Evolutionary conservation across 148 eudicot genomes (phyloP).

Genomic region (Mesembryanthemum crystallinum): DNA sequence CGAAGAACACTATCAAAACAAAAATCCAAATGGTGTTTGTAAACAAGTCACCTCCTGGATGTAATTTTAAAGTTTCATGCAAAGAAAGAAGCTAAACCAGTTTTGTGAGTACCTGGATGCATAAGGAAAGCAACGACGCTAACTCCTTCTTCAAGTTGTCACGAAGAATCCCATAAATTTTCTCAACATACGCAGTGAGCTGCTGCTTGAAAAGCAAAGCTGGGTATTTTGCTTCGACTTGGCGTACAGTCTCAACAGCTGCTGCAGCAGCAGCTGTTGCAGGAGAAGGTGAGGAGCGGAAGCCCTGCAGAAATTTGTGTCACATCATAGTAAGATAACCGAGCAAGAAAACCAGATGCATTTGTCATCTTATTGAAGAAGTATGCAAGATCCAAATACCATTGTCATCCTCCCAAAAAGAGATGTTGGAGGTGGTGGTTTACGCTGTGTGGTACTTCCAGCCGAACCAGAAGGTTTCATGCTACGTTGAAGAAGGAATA

Average conservation of each 20-base stretch:
- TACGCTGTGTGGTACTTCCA: slow-evolving; percentile 52
- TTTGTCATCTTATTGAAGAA: neutral
- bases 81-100: neutral
- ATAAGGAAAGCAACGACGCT: slow-evolving; percentile 58
- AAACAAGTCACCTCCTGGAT: too few relatives aligned
- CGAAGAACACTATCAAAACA: too few relatives aligned
- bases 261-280: slow-evolving; percentile 55
- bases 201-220: slow-evolving; percentile 99
- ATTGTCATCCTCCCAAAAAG: slow-evolving; percentile 97
- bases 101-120: slow-evolving; percentile 68
- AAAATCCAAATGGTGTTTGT: too few relatives aligned
- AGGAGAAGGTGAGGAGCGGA: slow-evolving; percentile 90
- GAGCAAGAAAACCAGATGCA: neutral
- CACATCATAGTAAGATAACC: neutral
- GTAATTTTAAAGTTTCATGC: neutral
- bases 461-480: slow-evolving; percentile 63
- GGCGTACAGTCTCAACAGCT: slow-evolving; percentile 64
- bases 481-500: slow-evolving; percentile 87
- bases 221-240: slow-evolving; percentile 97
- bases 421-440: slow-evolving; percentile 84
- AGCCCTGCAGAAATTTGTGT: slow-evolving; percentile 48
- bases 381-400: slow-evolving; percentile 41
- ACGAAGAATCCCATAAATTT: slow-evolving; percentile 91
- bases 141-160: slow-evolving; percentile 91
- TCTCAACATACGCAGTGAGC: slow-evolving; percentile 94